Evolutionary conservation across 208 protist genomes (phyloP).

Genomic region (Acanthamoeba royreba): DNA sequence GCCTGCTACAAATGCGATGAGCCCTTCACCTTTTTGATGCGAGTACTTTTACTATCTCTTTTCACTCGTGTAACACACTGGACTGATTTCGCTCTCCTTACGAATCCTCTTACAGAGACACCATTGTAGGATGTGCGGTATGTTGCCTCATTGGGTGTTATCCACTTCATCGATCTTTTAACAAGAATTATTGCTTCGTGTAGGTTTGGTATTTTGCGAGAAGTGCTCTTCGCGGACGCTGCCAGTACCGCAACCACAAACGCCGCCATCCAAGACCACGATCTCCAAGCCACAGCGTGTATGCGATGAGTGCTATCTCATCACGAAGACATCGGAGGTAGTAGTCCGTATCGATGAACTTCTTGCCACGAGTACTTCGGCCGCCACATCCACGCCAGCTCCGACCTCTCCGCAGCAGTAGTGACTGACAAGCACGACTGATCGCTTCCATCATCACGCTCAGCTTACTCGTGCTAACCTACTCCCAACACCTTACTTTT

Average conservation of each 20-base stretch:
- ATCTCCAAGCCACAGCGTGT: slow-evolving; percentile 11
- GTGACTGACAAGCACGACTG: too few species aligned
- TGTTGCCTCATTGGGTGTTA: too few species aligned
- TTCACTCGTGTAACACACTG: too few species aligned
- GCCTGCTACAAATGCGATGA: slow-evolving; percentile 31
- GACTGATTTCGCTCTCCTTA: neutral
- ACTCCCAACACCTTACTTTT: too few species aligned
- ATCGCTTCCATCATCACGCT: too few species aligned
- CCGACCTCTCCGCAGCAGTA: too few species aligned
- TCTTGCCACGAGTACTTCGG: too few species aligned
- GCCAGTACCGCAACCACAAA: neutral
- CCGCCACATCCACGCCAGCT: too few species aligned
- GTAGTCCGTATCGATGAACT: neutral
- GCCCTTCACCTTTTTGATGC: neutral
- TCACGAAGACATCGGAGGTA: neutral
- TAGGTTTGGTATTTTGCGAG: slow-evolving; percentile 28
- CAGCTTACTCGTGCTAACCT: too few species aligned
- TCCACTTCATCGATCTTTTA: too few species aligned
- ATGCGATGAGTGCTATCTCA: neutral
- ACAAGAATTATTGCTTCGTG: too few species aligned
- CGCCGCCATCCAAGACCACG: neutral
- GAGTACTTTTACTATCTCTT: neutral
- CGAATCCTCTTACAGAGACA: neutral
- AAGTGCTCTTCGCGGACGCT: slow-evolving; percentile 17
- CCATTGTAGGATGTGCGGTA: neutral